Percentiles rank a stretch among this genome's conserved stretches.
phyloP scores from a whole-genome alignment of 1,139 yeast species.

The Zhuliangozyma parablackwelliae region DNA sequence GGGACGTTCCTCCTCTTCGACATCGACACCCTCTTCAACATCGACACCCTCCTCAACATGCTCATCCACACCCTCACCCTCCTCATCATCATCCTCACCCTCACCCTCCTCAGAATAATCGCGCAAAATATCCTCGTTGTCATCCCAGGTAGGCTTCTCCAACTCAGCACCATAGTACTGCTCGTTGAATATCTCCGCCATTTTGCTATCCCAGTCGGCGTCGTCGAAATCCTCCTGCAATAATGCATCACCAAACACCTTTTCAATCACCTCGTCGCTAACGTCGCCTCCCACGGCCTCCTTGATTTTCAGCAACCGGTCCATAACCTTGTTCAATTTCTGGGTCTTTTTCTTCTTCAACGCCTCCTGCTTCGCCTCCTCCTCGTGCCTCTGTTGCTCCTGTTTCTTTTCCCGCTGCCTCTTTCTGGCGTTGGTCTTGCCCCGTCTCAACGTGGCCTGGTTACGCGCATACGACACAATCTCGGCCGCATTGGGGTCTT shows the following conservation, averaged over 20 bases:
- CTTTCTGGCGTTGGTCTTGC: slow-evolving; percentile 70
- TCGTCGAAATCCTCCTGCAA: slow-evolving; percentile 87
- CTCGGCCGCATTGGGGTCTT: slow-evolving; percentile 87
- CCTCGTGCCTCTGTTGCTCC: slow-evolving; percentile 49
- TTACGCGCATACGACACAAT: slow-evolving; percentile 95
- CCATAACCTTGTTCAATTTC: slow-evolving; percentile 74
- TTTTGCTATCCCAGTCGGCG: slow-evolving; percentile 85
- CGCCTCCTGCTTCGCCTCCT: slow-evolving; percentile 54
- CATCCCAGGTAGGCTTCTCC: slow-evolving; percentile 40
- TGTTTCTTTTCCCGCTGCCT: slow-evolving; percentile 72
- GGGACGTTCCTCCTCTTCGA: slow-evolving; percentile 22
- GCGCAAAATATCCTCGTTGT: slow-evolving; percentile 20
- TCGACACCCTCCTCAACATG: too few relatives aligned
- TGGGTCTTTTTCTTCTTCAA: slow-evolving; percentile 69
- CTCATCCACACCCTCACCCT: too few relatives aligned
- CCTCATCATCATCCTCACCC: neutral
- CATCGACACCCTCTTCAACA: too few relatives aligned
- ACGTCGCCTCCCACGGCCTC: slow-evolving; percentile 80
- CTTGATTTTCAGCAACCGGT: slow-evolving; percentile 69
- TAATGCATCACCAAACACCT: slow-evolving; percentile 67
- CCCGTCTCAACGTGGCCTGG: slow-evolving; percentile 87
- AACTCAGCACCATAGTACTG: slow-evolving; percentile 33
- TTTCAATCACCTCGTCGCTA: slow-evolving; percentile 56
- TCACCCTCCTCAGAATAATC: neutral
- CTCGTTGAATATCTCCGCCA: slow-evolving; percentile 84